Base-by-base conservation (phyloP, 768 basidiomycete species). In the Leucosporidium scottii region DNA sequence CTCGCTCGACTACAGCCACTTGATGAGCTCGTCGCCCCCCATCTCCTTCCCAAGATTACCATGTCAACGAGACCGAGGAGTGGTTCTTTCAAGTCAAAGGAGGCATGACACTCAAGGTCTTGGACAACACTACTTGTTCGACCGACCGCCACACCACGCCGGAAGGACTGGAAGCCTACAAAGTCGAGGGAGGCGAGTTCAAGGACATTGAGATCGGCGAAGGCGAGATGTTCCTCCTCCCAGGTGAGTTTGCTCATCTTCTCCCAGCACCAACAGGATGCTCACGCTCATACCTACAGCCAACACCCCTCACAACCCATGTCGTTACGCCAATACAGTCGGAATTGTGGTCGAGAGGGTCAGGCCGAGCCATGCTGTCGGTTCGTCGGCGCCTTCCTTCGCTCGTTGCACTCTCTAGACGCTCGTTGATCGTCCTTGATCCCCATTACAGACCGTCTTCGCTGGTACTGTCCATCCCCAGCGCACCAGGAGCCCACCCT, bases 11-110 rank as follows among this genome's bases (percentile, higher is more conserved):
- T 34, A 13, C 31, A n/a, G 34, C 57, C 39, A 21, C 4, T 18
- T 17, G 1, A 4, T 56, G 49, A 25, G 21, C 27, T 59, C 27
- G 6, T n/a, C 36, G 18, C 23, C 15, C 6, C 23, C 23, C 39
- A 4, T 34, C 34, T 10, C 34, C 34, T 34, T 30, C 25, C 3
- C 47, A n/a, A 62, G 93, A 96, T 79, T 97, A 92, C 75, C 94
- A 98, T 78, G 80, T 96, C 53, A 98, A 97, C 77, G 86, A 96
- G 79, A 97, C 93, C 1, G 92, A 91, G 88, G 94, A 98, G 79
- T 97, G 93, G 93, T 98, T 97, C 79, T 97, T 93, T 79, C 94
- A 99, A 77, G 83, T 93, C 81, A 92, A 93, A 78, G 94, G 94
- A 4, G 85, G 83, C 3, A 97, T 98, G 93, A 81, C 91, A 3